Evolutionary conservation across 2,329 filamentous ascomycete species (phyloP).

Genomic region (Microcyclospora pomicola): DNA sequence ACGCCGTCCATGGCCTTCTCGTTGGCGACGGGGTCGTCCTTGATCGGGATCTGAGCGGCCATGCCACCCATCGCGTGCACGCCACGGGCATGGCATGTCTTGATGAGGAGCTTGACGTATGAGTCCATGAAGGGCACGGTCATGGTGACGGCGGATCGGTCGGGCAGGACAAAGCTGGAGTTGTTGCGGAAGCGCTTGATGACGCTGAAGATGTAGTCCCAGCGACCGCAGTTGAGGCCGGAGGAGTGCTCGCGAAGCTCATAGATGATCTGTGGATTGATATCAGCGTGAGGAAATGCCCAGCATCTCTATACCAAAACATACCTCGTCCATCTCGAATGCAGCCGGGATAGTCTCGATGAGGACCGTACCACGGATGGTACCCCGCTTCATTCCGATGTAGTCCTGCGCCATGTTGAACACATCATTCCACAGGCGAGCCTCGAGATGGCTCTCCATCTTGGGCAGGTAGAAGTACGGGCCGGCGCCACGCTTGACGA

Average conservation of each 20-base stretch:
- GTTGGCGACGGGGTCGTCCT: constrained; percentile 81
- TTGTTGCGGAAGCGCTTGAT: constrained; percentile 99
- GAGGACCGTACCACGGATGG: constrained; percentile 84
- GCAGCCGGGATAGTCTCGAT: constrained; percentile 97
- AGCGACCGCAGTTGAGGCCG: constrained; percentile 93
- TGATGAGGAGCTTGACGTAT: constrained; percentile 92
- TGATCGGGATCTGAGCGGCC: constrained; percentile 98
- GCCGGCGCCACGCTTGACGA: constrained; percentile 68
- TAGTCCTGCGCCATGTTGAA: constrained; percentile 95
- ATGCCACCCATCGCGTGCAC: constrained; percentile 99
- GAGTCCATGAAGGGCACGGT: constrained; percentile 96
- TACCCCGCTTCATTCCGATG: constrained; percentile 76
- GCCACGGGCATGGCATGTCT: constrained; percentile 90
- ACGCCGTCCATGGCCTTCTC: constrained; percentile 89
- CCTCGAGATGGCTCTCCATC: constrained; percentile 92
- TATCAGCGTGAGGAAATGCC: not conserved
- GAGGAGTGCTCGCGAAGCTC: constrained; percentile 93
- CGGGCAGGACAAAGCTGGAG: constrained; percentile 81
- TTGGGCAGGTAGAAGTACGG: constrained; percentile 98
- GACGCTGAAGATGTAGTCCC: constrained; percentile 99
- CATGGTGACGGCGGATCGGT: constrained; percentile 88
- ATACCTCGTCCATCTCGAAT: constrained; percentile 92
- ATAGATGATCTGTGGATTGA: constrained; percentile 68
- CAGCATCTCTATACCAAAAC: constrained; percentile 1
- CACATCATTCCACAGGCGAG: constrained; percentile 92